A percentile compares a stretch with the other conserved stretches of the same genome.
Conservation (phyloP, 2,329 filamentous ascomycete genomes). For the Ophiosphaerella narmari region DNA sequence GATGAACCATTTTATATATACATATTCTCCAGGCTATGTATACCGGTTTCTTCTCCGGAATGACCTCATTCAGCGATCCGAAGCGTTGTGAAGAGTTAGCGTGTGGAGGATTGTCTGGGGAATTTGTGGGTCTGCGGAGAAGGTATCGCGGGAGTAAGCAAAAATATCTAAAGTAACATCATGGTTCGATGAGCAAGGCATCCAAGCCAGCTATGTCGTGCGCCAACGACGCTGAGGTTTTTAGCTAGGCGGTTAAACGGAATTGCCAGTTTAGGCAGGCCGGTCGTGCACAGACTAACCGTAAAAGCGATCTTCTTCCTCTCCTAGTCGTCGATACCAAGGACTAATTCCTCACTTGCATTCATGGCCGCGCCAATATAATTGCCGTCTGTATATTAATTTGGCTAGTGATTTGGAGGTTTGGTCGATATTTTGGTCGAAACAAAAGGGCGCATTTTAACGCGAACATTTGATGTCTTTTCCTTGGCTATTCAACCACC, state of each 20-base stretch:
- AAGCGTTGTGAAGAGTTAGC: background rate
- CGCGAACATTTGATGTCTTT: background rate
- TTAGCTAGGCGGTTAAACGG: slow-evolving; percentile 6
- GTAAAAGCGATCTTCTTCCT: no score
- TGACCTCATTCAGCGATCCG: slow-evolving; percentile 6
- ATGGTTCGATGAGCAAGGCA: background rate
- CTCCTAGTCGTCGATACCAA: no score
- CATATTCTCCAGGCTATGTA: no score
- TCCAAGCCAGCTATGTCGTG: background rate
- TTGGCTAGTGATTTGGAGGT: no score
- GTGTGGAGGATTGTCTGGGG: slow-evolving; percentile 7
- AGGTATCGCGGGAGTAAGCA: slow-evolving; percentile 7
- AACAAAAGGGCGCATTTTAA: background rate
- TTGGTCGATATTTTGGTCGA: no score
- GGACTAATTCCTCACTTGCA: no score
- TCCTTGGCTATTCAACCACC: slow-evolving; percentile 32
- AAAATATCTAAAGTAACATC: background rate
- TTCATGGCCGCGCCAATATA: no score
- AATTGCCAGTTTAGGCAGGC: slow-evolving; percentile 11
- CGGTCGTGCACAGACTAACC: background rate
- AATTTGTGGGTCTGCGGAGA: slow-evolving; percentile 15
- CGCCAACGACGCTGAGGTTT: slow-evolving; percentile 4
- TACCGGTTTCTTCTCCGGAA: slow-evolving; percentile 1
- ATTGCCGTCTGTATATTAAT: no score
- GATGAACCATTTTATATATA: no score